These are phyloP conservation scores for Pogostemon cablin DNA, from an alignment of 257 asterid species.

Conservation along the genomic window DNA sequence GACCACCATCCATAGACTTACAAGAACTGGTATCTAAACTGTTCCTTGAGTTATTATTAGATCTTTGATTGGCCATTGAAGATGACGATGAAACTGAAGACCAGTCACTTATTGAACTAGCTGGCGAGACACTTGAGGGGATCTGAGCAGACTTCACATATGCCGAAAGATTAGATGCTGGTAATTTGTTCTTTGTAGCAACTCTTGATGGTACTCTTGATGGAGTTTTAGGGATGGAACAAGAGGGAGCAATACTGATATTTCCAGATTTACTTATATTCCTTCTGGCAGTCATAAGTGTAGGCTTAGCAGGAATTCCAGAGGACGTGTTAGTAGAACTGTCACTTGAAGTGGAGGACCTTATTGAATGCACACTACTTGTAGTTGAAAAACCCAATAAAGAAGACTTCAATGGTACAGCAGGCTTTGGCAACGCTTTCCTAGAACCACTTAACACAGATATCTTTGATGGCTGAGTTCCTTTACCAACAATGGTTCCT, in stretches of 20 bases:
- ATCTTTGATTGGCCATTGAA: constrained; percentile 52
- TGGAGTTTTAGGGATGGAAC: constrained; percentile 57
- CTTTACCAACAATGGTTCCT: constrained; percentile 52
- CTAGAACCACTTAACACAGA: constrained; percentile 47
- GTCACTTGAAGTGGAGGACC: constrained; percentile 64
- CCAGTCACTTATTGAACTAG: constrained; percentile 96
- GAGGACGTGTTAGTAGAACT: constrained; percentile 57
- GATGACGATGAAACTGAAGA: constrained; percentile 86
- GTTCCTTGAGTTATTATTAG: constrained; percentile 53
- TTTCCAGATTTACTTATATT: constrained; percentile 48
- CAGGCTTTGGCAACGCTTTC: constrained; percentile 63
- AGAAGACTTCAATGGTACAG: constrained; percentile 47
- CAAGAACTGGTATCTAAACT: constrained; percentile 65
- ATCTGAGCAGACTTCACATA: constrained; percentile 57
- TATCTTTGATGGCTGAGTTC: constrained; percentile 57
- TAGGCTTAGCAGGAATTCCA: constrained; percentile 46
- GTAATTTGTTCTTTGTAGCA: constrained; percentile 46
- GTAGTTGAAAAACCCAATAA: constrained; percentile 48
- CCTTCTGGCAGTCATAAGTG: constrained; percentile 53
- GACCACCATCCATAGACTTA: constrained; percentile 53
- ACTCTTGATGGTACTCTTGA: constrained; percentile 58
- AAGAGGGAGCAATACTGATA: constrained; percentile 43
- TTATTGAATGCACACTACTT: constrained; percentile 48
- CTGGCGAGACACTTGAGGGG: constrained; percentile 72
- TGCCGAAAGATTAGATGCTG: constrained; percentile 57